phyloP scores from a whole-genome alignment of 108 stramenopile genomes.

The Cyclostephanos invisitatus region DNA sequence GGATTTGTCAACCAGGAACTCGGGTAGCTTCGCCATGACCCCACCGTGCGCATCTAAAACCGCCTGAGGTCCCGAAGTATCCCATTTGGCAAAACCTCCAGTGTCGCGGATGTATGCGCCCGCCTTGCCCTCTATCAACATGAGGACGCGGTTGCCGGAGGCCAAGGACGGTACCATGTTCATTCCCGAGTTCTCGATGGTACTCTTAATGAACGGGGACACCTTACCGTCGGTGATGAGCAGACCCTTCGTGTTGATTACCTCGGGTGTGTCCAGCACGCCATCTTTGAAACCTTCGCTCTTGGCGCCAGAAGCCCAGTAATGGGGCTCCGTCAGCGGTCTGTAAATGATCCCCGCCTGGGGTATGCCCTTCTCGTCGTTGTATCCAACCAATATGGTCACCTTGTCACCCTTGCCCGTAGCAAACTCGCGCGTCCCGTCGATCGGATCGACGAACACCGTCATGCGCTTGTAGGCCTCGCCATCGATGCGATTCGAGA shows the following conservation, averaged over 20 bases:
- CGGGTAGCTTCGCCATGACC: constrained; percentile 37
- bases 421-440: constrained; percentile 82
- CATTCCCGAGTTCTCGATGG: constrained; percentile 36
- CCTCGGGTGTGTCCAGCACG: constrained; percentile 19
- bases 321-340: constrained; percentile 34
- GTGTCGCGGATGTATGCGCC: constrained; percentile 53
- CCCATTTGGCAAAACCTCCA: constrained; percentile 51
- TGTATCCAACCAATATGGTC: constrained; percentile 68
- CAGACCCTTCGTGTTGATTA: constrained; percentile 24
- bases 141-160: constrained; percentile 52
- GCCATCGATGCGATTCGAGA: constrained; percentile 23
- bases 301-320: constrained; percentile 43
- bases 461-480: constrained; percentile 26
- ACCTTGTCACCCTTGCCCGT: constrained; percentile 68
- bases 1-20: constrained; percentile 9
- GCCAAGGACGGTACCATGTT: constrained; percentile 35
- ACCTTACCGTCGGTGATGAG: constrained; percentile 50
- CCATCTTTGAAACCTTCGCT: constrained; percentile 37
- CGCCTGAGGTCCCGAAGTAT: constrained; percentile 55
- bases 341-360: constrained; percentile 47
- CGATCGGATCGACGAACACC: constrained; percentile 85
- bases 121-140: constrained; percentile 49
- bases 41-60: constrained; percentile 53
- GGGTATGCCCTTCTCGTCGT: constrained; percentile 29
- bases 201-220: constrained; percentile 47